Evolutionary conservation across 2,329 filamentous ascomycete species (phyloP).

Genomic region (Xylariaceae sp.): DNA sequence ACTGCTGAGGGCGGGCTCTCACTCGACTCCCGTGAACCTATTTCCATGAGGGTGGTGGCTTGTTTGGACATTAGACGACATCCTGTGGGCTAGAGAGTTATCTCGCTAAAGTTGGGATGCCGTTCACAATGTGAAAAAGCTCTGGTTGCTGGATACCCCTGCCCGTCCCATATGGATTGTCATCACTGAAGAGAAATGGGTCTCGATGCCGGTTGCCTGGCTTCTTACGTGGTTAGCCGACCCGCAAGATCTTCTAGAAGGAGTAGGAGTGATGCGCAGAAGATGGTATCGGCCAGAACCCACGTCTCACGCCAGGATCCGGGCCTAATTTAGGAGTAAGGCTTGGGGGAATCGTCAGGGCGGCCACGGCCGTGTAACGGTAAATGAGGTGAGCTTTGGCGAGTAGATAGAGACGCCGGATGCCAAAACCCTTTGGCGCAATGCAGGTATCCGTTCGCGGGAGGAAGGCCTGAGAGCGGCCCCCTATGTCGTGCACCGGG

Average conservation of each 20-base stretch:
- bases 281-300: conserved; percentile 22
- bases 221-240: conserved; percentile 20
- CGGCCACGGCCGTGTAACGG: conserved; percentile 20
- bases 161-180: conserved; percentile 4
- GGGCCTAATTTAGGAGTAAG: conserved; percentile 26
- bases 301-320: conserved; percentile 23
- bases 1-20: not conserved
- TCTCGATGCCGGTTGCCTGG: conserved; percentile 13
- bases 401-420: conserved; percentile 23
- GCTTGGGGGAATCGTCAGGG: conserved; percentile 24
- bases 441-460: conserved; percentile 30
- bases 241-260: conserved; percentile 30
- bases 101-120: conserved; percentile 11
- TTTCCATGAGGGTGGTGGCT: not conserved
- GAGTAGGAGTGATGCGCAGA: conserved; percentile 20
- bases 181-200: conserved; percentile 12
- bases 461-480: conserved; percentile 27
- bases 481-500: conserved; percentile 26
- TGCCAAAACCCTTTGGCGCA: conserved; percentile 21
- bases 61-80: not conserved
- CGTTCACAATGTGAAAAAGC: conserved; percentile 1
- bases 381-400: conserved; percentile 32
- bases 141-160: conserved; percentile 1
- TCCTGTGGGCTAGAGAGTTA: not conserved
- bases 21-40: not conserved